Percentiles rank a stretch among this genome's conserved stretches.
These are phyloP conservation scores for Conticribra guillardii DNA, from an alignment of 108 stramenopile species.

Conservation along the genomic window DNA sequence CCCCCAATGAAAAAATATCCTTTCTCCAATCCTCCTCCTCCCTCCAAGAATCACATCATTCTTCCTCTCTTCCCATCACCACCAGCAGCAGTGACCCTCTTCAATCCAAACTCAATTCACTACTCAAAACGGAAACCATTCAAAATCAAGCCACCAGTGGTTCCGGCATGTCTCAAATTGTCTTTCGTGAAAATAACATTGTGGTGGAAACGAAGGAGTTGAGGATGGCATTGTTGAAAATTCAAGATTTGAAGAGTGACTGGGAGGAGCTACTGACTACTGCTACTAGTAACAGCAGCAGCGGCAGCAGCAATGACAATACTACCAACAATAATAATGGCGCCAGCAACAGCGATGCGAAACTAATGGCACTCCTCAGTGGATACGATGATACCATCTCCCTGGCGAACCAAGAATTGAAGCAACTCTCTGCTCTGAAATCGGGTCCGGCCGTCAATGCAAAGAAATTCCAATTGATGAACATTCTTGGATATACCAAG, in stretches of 20 bases:
- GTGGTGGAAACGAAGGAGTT: conserved; percentile 59
- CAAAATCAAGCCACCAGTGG: conserved; percentile 15
- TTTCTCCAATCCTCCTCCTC: conserved; percentile 12
- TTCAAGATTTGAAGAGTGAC: conserved; percentile 36
- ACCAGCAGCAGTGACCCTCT: not conserved
- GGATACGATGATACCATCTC: conserved; percentile 77
- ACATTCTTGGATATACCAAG: conserved; percentile 67
- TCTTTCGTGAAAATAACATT: conserved; percentile 65
- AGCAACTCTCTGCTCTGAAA: conserved; percentile 53
- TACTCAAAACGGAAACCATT: conserved; percentile 13
- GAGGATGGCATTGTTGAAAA: conserved; percentile 35
- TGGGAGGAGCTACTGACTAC: conserved; percentile 16
- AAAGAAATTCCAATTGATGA: conserved; percentile 62
- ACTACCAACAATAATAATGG: not conserved
- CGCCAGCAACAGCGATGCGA: conserved; percentile 24
- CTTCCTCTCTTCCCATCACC: not conserved
- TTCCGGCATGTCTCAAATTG: conserved; percentile 40
- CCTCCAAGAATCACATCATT: not conserved
- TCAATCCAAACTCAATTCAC: conserved; percentile 22
- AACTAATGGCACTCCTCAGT: conserved; percentile 67
- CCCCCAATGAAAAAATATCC: conserved; percentile 20
- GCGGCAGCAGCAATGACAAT: conserved; percentile 1
- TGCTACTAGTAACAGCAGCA: not conserved
- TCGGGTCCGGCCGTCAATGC: conserved; percentile 75
- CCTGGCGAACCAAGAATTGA: conserved; percentile 50